These are phyloP conservation scores for Discostella stelligera DNA, from an alignment of 352 stramenopile genomes.

Conservation along the genomic window DNA sequence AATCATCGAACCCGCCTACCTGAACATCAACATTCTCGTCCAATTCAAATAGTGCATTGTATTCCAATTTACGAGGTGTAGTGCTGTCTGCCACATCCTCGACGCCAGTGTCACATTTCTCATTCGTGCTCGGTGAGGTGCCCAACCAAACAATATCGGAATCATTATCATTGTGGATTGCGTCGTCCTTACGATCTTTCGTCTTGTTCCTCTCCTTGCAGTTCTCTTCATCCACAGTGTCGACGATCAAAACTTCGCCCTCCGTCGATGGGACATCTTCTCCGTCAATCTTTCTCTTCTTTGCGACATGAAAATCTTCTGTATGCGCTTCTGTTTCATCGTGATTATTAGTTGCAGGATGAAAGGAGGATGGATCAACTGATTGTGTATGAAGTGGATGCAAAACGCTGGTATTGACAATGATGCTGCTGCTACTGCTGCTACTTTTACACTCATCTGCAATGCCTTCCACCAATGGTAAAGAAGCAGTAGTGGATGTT, in stretches of 20 bases:
- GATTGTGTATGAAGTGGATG: not conserved
- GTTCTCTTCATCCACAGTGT: not conserved
- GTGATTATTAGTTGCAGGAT: not conserved
- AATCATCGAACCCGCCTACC: not conserved
- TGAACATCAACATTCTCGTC: not conserved
- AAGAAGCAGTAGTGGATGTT: not conserved
- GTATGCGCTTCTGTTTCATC: not conserved
- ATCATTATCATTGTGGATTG: constrained; percentile 5
- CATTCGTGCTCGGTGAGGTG: not conserved
- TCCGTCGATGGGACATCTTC: not conserved
- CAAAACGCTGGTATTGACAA: not conserved
- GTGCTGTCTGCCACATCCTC: not conserved
- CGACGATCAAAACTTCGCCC: not conserved
- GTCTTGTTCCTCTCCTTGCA: not conserved
- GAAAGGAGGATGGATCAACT: not conserved
- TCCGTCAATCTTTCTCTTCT: constrained; percentile 8
- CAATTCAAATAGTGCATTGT: not conserved
- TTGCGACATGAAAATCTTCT: not conserved
- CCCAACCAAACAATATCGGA: constrained; percentile 20
- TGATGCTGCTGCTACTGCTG: not conserved
- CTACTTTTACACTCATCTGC: not conserved
- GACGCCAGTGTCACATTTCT: not conserved
- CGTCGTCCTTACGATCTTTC: not conserved
- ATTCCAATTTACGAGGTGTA: not conserved
- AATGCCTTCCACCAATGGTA: not conserved